Base-by-base conservation (phyloP, 257 asterid genomes). In the Solanum paucissectum region DNA sequence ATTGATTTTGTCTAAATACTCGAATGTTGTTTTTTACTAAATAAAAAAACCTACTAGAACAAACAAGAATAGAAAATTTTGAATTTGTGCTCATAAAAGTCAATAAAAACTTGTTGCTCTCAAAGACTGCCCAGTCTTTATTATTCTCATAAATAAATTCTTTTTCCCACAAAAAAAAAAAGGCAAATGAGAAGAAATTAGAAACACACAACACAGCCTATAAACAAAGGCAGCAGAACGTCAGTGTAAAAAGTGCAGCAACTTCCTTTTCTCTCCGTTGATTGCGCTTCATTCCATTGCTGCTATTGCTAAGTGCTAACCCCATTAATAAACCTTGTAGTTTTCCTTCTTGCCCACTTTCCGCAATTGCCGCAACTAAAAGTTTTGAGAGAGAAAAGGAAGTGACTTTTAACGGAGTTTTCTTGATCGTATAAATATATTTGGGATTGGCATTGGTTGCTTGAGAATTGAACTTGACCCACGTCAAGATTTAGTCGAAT, bases 321-420 rank as follows among this genome's bases (percentile, higher is more conserved):
- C 93, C 93, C 91, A 87, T 88, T 90, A 82, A 82, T 16, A 44
- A 83, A 55, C 69, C 87, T 36, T 29, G 7, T 27, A 52, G 6
- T 36, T 29, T 46, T 27, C 9, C 12, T 44, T 13, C 64, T 81
- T 55, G 62, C 1, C 62, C 62, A 55, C n/a, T 0, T 55, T 84
- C 98, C 96, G 96, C 91, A 91, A 93, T 91, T 93, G 90, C 91
- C 98, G 97, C 94, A 84, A 66, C 13, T 23, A 64, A 73, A 83
- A 69, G 84, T 81, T 23, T 18, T n/a, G 9, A 23, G 20, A 42
- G 37, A 46, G 38, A 33, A 88, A 87, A 89, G 90, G 79, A 44
- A 86, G 90, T 20, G 90, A 58, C 88, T 34, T 87, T 29, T 60
- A 88, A 72, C 77, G 46, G 68, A 40, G 71, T 77, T 86, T 88